A percentile compares a stretch with the other conserved stretches of the same genome.
phyloP scores from a whole-genome alignment of 1,139 yeast genomes.

The Kazachstania sp. region DNA sequence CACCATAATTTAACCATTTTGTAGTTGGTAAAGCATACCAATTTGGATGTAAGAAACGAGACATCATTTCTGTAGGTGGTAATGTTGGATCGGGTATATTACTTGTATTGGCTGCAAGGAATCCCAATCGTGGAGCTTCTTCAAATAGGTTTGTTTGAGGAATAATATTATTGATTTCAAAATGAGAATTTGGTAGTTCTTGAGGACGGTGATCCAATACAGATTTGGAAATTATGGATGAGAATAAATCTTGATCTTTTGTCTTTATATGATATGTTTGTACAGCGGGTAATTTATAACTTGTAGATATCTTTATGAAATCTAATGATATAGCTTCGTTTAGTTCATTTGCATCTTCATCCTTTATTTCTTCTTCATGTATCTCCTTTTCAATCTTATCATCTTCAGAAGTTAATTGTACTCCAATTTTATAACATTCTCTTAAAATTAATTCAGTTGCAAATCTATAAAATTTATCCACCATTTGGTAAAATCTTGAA shows the following conservation, averaged over 20 bases:
- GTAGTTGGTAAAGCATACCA: conserved; percentile 79
- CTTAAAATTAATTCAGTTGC: conserved; percentile 63
- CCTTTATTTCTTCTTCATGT: conserved; percentile 8
- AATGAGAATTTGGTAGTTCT: conserved; percentile 28
- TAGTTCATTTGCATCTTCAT: conserved; percentile 13
- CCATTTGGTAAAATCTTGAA: conserved; percentile 44
- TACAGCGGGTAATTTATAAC: conserved; percentile 50
- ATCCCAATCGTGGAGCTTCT: conserved; percentile 30
- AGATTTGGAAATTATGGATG: conserved; percentile 37
- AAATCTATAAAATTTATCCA: conserved; percentile 64
- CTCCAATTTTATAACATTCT: conserved; percentile 51
- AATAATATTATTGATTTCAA: conserved; percentile 28
- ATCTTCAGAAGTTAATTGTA: conserved; percentile 21
- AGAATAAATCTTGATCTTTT: conserved; percentile 38
- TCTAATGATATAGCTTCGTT: conserved; percentile 41
- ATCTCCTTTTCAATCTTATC: conserved; percentile 10
- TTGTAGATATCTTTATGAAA: conserved; percentile 56
- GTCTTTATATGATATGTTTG: conserved; percentile 50
- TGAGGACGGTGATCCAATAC: conserved; percentile 27
- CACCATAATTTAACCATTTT: conserved; percentile 67
- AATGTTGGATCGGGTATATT: conserved; percentile 55
- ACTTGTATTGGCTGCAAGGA: conserved; percentile 31
- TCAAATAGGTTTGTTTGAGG: conserved; percentile 32
- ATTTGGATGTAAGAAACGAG: conserved; percentile 73
- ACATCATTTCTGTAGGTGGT: conserved; percentile 59